phyloP scores from a whole-genome alignment of 257 asterid species.

The Phtheirospermum japonicum region DNA sequence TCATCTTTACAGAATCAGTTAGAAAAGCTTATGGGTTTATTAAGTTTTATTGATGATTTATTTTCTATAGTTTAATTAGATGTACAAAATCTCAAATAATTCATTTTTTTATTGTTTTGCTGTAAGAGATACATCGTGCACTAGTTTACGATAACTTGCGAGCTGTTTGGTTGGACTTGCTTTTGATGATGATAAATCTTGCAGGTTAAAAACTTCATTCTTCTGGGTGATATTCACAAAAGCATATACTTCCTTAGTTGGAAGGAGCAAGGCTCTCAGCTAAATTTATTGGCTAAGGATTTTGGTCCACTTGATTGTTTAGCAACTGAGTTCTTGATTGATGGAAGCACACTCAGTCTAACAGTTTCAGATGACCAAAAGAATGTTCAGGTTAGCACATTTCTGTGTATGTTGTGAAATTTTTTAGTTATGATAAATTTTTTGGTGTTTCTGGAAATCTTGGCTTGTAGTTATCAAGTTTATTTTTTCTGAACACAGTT shows the following conservation, averaged over 20 bases:
- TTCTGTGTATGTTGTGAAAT: background rate
- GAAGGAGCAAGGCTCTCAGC: constrained; percentile 98
- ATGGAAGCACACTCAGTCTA: constrained; percentile 95
- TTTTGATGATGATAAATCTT: constrained; percentile 27
- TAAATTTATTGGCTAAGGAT: constrained; percentile 85
- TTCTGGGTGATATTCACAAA: constrained; percentile 93
- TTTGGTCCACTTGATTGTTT: constrained; percentile 75
- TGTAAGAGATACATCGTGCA: constrained; percentile 14
- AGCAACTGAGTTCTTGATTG: constrained; percentile 92
- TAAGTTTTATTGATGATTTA: background rate
- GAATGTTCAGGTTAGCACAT: constrained; percentile 80
- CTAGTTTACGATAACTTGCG: constrained; percentile 5
- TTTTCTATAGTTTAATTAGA: constrained; percentile 13
- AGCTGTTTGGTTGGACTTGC: constrained; percentile 12
- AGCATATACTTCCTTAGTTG: constrained; percentile 96
- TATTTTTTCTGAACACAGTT: constrained; percentile 6
- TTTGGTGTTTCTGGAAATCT: background rate
- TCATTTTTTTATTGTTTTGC: background rate
- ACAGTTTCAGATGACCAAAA: constrained; percentile 94
- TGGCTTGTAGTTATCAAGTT: background rate
- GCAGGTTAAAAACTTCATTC: constrained; percentile 94
- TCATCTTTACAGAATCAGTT: constrained; percentile 20
- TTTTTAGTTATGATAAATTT: constrained; percentile 1
- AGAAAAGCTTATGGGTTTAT: background rate
- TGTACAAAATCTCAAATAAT: background rate